phyloP scores from a whole-genome alignment of 192 early-diverging fungal species.

The Radiomyces spectabilis region DNA sequence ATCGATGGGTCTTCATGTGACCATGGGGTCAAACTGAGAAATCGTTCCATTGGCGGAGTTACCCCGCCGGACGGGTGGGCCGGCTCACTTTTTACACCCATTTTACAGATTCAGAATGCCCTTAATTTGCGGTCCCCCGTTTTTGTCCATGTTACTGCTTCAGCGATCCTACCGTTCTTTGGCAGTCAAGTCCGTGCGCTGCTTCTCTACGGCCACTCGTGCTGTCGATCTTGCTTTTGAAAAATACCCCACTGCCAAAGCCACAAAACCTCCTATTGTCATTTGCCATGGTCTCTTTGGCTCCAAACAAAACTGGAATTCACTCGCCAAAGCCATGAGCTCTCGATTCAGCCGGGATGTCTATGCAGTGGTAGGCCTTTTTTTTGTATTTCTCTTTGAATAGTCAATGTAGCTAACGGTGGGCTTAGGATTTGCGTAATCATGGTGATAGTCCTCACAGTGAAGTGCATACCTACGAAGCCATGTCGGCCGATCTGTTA shows the following conservation, averaged over 20 bases:
- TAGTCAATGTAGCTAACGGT: neutral
- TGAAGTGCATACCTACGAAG: slow-evolving; percentile 53
- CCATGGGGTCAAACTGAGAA: too few relatives aligned
- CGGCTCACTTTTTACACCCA: too few relatives aligned
- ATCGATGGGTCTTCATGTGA: too few relatives aligned
- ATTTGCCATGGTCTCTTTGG: slow-evolving; percentile 92
- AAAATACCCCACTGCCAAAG: neutral
- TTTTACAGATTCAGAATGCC: too few relatives aligned
- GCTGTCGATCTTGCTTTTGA: slow-evolving; percentile 2
- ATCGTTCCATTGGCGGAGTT: too few relatives aligned
- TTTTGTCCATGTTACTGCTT: too few relatives aligned
- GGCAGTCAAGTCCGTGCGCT: too few relatives aligned
- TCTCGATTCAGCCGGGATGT: slow-evolving; percentile 54
- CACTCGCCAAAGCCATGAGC: slow-evolving; percentile 69
- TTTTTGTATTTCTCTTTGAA: slow-evolving; percentile 1
- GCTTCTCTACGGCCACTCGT: slow-evolving; percentile 2
- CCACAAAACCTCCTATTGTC: slow-evolving; percentile 42
- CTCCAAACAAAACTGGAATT: slow-evolving; percentile 90
- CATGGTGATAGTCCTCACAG: slow-evolving; percentile 86
- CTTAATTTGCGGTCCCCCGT: too few relatives aligned
- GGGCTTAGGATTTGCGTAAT: slow-evolving; percentile 75
- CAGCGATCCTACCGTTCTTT: too few relatives aligned
- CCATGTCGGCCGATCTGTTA: slow-evolving; percentile 75
- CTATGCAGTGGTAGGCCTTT: slow-evolving; percentile 50
- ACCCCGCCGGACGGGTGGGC: too few relatives aligned